Conservation (phyloP, 2,329 filamentous ascomycete species). For the Colletotrichum sp. region DNA sequence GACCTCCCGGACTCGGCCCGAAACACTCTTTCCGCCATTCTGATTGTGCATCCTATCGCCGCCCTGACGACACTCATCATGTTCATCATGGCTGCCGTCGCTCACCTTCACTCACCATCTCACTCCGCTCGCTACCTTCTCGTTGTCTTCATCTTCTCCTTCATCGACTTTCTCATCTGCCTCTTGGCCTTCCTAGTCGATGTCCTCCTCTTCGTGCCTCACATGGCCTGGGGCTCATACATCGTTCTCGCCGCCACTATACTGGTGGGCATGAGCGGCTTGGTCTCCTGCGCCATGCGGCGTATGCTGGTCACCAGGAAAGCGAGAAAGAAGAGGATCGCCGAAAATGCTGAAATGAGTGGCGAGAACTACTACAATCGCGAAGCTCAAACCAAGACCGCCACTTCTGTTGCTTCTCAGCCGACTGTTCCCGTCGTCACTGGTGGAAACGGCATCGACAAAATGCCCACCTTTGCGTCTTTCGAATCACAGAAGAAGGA, state of each 20-base stretch:
- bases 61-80: conserved; percentile 85
- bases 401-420: conserved; percentile 50
- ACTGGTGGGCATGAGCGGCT: conserved; percentile 78
- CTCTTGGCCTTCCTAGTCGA: conserved; percentile 92
- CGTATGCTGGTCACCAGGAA: conserved; percentile 90
- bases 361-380: conserved; percentile 89
- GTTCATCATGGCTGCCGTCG: conserved; percentile 77
- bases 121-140: conserved; percentile 92
- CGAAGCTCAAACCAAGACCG: conserved; percentile 60
- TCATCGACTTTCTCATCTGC: conserved; percentile 83
- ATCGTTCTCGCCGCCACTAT: conserved; percentile 90
- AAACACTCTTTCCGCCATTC: conserved; percentile 78
- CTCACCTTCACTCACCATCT: conserved; percentile 86
- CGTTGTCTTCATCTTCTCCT: conserved; percentile 81
- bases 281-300: conserved; percentile 94
- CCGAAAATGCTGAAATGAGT: conserved; percentile 96
- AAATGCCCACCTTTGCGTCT: conserved; percentile 62
- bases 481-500: conserved; percentile 72
- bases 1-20: conserved; percentile 59
- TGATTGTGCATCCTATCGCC: conserved; percentile 92
- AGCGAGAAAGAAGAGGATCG: conserved; percentile 89
- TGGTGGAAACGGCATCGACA: conserved; percentile 58
- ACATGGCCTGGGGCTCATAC: conserved; percentile 93
- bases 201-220: conserved; percentile 91
- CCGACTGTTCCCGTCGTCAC: conserved; percentile 64